Conservation (phyloP, 768 basidiomycete species). For the Suillus subalutaceus region DNA sequence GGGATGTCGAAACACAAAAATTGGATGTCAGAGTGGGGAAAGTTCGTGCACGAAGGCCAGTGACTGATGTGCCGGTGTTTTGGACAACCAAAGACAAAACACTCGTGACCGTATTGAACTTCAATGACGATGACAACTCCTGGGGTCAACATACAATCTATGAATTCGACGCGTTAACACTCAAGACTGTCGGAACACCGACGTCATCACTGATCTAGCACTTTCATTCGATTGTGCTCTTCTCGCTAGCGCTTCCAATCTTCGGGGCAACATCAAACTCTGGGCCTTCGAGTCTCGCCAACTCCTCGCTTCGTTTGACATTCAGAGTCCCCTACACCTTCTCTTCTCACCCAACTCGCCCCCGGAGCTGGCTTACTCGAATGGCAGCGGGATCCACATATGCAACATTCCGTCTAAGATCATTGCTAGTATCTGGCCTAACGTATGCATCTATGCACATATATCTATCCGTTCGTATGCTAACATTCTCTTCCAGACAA, state of each 20-base stretch:
- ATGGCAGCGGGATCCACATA: no score
- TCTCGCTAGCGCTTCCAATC: neutral
- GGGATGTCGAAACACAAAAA: neutral
- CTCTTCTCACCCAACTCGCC: no score
- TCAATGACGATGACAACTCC: neutral
- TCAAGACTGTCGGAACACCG: neutral
- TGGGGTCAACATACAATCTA: neutral
- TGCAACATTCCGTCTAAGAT: no score
- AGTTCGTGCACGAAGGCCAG: neutral
- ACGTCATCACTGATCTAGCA: neutral
- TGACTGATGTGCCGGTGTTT: neutral
- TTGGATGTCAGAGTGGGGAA: neutral
- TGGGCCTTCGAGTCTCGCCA: no score
- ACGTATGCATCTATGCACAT: no score
- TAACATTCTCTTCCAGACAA: no score
- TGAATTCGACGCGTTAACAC: neutral
- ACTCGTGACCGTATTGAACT: neutral
- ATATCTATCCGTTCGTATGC: no score
- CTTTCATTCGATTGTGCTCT: neutral
- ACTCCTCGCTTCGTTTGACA: no score
- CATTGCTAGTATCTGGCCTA: no score
- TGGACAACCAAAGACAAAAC: constrained; percentile 2
- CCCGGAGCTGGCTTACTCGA: no score
- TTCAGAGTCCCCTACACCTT: no score
- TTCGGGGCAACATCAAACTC: no score